Evolutionary conservation across 768 basidiomycete genomes (phyloP).

Genomic region (Leccinum aurantiacum): DNA sequence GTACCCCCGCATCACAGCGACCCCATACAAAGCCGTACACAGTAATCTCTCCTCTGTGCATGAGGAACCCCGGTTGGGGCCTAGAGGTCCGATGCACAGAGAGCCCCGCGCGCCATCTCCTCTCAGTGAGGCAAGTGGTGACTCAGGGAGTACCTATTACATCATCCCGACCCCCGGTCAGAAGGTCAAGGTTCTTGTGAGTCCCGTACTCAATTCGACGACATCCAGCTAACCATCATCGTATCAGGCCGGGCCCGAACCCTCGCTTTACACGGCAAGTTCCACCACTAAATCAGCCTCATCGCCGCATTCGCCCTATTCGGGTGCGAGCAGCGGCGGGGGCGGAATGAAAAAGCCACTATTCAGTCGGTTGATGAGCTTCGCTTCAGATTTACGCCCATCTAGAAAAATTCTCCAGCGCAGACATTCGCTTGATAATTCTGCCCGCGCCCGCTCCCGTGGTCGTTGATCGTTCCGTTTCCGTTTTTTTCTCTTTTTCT

Average conservation of each 20-base stretch:
- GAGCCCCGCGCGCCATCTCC: constrained; percentile 38
- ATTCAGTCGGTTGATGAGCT: constrained; percentile 58
- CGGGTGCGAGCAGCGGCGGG: constrained; percentile 25
- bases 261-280: constrained; percentile 58
- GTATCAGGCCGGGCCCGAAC: constrained; percentile 42
- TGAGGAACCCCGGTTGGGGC: constrained; percentile 38
- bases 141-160: constrained; percentile 73
- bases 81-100: constrained; percentile 30
- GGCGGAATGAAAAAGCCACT: constrained; percentile 52
- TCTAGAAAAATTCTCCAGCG: constrained; percentile 43
- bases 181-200: constrained; percentile 72
- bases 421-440: constrained; percentile 49
- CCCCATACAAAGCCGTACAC: constrained; percentile 43
- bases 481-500: neutral
- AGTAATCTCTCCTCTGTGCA: constrained; percentile 37
- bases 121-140: constrained; percentile 44
- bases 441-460: constrained; percentile 23
- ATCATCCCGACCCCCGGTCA: constrained; percentile 69
- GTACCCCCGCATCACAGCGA: constrained; percentile 42
- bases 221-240: constrained; percentile 31
- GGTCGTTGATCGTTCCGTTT: constrained; percentile 16
- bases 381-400: constrained; percentile 46
- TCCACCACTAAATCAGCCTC: constrained; percentile 57
- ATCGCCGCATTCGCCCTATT: constrained; percentile 43
- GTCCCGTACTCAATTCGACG: constrained; percentile 32